Conservation (phyloP, 1,139 yeast species). For the Sugiyamaella japonica region DNA sequence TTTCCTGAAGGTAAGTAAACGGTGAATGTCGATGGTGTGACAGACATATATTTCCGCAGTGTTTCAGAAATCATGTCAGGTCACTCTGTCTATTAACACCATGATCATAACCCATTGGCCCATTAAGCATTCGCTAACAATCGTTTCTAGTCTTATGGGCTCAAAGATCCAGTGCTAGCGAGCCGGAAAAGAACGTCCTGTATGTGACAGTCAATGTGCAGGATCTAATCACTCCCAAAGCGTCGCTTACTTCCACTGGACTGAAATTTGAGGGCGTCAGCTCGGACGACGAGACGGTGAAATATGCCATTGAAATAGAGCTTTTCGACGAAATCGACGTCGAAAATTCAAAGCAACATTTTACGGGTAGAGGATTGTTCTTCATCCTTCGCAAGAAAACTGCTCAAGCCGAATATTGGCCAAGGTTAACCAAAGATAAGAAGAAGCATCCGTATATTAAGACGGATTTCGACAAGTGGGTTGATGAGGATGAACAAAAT, state of each 20-base stretch:
- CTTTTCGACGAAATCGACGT: slow-evolving; percentile 72
- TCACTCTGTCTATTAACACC: no score
- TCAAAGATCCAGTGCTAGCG: slow-evolving; percentile 80
- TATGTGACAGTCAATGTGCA: slow-evolving; percentile 72
- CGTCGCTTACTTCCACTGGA: slow-evolving; percentile 59
- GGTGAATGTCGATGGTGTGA: neutral
- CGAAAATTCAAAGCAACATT: slow-evolving; percentile 57
- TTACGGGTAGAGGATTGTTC: slow-evolving; percentile 72
- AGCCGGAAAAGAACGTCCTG: slow-evolving; percentile 69
- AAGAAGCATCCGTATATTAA: slow-evolving; percentile 70
- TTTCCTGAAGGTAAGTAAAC: slow-evolving; percentile 23
- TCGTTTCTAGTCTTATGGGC: slow-evolving; percentile 77
- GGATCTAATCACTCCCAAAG: slow-evolving; percentile 64
- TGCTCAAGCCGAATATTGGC: slow-evolving; percentile 81
- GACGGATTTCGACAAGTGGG: slow-evolving; percentile 98
- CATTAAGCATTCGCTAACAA: slow-evolving; percentile 9
- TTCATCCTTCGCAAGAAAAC: slow-evolving; percentile 72
- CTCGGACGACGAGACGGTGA: slow-evolving; percentile 31
- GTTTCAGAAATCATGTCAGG: no score
- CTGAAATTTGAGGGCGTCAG: slow-evolving; percentile 56
- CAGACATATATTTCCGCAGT: neutral
- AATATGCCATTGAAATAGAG: slow-evolving; percentile 64
- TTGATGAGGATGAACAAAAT: slow-evolving; percentile 88
- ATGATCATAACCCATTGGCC: neutral
- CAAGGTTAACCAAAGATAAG: slow-evolving; percentile 77